Percentiles rank a stretch among this genome's conserved stretches.
Evolutionary conservation across 1,284 basidiomycete species (phyloP).

Genomic region (Ustilago shanxiensis): DNA sequence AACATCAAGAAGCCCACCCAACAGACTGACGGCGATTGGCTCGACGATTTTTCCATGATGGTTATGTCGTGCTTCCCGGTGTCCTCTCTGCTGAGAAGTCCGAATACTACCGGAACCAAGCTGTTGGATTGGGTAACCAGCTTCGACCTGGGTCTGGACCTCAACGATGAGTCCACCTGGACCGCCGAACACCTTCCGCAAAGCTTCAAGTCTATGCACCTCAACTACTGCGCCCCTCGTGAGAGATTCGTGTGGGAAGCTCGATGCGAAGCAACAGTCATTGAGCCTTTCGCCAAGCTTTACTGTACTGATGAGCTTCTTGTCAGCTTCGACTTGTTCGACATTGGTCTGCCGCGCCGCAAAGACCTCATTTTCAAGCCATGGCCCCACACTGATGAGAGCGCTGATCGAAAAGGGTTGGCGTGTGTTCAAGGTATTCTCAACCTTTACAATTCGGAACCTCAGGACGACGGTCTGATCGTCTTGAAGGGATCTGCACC

Average conservation of each 20-base stretch:
- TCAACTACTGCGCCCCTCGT: constrained; percentile 67
- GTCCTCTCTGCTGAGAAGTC: constrained; percentile 66
- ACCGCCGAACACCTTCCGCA: constrained; percentile 67
- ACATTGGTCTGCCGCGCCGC: constrained; percentile 18
- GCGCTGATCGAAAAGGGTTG: constrained; percentile 65
- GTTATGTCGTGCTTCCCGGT: constrained; percentile 68
- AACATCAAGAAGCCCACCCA: constrained; percentile 1
- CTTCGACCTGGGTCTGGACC: constrained; percentile 70
- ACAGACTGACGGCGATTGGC: constrained; percentile 18
- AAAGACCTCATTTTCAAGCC: constrained; percentile 46
- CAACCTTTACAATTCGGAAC: constrained; percentile 70
- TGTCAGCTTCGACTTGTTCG: constrained; percentile 63
- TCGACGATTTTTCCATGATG: constrained; percentile 28
- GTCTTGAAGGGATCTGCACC: constrained; percentile 69
- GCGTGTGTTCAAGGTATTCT: constrained; percentile 72
- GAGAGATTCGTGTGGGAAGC: constrained; percentile 71
- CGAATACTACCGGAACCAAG: constrained; percentile 61
- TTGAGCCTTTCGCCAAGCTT: constrained; percentile 70
- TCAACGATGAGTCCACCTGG: constrained; percentile 70
- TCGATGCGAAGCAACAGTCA: constrained; percentile 66
- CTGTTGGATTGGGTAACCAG: constrained; percentile 69
- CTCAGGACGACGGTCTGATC: constrained; percentile 71
- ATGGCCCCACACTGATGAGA: constrained; percentile 71
- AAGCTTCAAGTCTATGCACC: constrained; percentile 60
- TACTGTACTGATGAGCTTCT: constrained; percentile 71